These are phyloP conservation scores for Ganoderma boninense DNA, from an alignment of 1,284 basidiomycete genomes.

Conservation along the genomic window DNA sequence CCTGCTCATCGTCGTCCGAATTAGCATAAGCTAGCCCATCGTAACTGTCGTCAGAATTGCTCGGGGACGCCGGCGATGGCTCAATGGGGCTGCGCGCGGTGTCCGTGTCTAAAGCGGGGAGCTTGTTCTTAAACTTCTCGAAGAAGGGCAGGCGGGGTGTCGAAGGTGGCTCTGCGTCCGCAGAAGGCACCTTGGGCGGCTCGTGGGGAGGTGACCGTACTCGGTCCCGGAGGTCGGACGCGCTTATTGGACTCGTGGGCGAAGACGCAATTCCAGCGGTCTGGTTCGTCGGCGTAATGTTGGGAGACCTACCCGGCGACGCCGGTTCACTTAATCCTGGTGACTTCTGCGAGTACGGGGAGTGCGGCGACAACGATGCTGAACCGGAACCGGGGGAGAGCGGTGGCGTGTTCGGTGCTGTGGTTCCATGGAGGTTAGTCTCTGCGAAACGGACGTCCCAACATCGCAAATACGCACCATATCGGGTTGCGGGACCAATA, in stretches of 20 bases:
- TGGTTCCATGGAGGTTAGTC: constrained; percentile 9
- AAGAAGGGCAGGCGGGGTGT: constrained; percentile 52
- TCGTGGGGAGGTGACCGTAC: constrained; percentile 37
- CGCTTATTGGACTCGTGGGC: constrained; percentile 34
- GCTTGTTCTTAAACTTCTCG: constrained; percentile 54
- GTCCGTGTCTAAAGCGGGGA: constrained; percentile 35
- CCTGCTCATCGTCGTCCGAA: constrained; percentile 40
- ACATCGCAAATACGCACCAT: constrained; percentile 30
- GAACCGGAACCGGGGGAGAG: constrained; percentile 45
- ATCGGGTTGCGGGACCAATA: constrained; percentile 46
- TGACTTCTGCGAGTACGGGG: constrained; percentile 44
- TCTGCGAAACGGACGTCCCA: background rate
- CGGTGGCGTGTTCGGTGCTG: constrained; percentile 42
- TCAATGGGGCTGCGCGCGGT: constrained; percentile 26
- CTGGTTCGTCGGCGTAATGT: constrained; percentile 33
- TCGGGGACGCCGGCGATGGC: constrained; percentile 35
- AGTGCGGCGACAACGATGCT: constrained; percentile 46
- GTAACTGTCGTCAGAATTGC: constrained; percentile 40
- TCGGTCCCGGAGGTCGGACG: constrained; percentile 34
- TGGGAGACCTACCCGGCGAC: constrained; percentile 30
- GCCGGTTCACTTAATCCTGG: constrained; percentile 24
- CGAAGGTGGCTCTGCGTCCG: constrained; percentile 42
- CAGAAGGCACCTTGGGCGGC: constrained; percentile 41
- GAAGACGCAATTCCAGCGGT: constrained; percentile 40
- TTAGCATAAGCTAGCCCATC: constrained; percentile 42